A percentile compares a stretch with the other conserved stretches of the same genome.
phyloP scores from a whole-genome alignment of 805 yeast genomes.

The Yarrowia sp. region DNA sequence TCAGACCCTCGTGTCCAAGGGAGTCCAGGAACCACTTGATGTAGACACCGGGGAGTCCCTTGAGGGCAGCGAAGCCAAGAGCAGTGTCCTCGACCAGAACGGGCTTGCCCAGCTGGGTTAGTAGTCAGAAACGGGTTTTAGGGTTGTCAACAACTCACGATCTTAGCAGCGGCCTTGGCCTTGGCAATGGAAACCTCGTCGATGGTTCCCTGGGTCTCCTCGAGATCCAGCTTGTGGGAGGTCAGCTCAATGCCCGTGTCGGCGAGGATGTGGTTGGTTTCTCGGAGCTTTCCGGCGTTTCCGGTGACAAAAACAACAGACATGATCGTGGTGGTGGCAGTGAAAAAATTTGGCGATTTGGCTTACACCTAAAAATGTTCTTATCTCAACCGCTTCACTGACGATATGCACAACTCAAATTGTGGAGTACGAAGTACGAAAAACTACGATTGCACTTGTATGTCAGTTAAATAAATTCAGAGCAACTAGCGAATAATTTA shows the following conservation, averaged over 20 bases:
- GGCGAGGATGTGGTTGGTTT: slow-evolving; percentile 70
- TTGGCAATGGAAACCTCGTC: slow-evolving; percentile 79
- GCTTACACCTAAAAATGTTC: neutral
- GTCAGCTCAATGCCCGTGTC: slow-evolving; percentile 43
- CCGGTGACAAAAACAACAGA: slow-evolving; percentile 55
- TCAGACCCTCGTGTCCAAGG: slow-evolving; percentile 73
- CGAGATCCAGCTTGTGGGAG: slow-evolving; percentile 73
- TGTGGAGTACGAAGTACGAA: too few species aligned
- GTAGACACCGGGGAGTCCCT: slow-evolving; percentile 91
- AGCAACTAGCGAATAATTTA: neutral
- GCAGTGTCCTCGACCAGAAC: slow-evolving; percentile 96
- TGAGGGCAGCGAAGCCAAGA: slow-evolving; percentile 74
- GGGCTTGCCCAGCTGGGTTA: slow-evolving; percentile 56
- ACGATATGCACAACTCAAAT: neutral
- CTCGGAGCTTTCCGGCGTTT: slow-evolving; percentile 80
- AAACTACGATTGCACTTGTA: too few species aligned
- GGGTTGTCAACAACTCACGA: slow-evolving; percentile 37
- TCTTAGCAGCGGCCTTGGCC: slow-evolving; percentile 66
- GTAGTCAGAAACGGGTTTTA: neutral
- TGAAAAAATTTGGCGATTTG: neutral
- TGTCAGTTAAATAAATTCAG: neutral
- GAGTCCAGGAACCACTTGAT: slow-evolving; percentile 85
- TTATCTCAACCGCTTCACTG: neutral
- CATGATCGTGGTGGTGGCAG: neutral
- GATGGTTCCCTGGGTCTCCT: slow-evolving; percentile 86